Evolutionary conservation across 495 filamentous ascomycete species (phyloP), one percentile per base, ranked within the genome.

Genomic region (Lentithecium fluviatile): DNA sequence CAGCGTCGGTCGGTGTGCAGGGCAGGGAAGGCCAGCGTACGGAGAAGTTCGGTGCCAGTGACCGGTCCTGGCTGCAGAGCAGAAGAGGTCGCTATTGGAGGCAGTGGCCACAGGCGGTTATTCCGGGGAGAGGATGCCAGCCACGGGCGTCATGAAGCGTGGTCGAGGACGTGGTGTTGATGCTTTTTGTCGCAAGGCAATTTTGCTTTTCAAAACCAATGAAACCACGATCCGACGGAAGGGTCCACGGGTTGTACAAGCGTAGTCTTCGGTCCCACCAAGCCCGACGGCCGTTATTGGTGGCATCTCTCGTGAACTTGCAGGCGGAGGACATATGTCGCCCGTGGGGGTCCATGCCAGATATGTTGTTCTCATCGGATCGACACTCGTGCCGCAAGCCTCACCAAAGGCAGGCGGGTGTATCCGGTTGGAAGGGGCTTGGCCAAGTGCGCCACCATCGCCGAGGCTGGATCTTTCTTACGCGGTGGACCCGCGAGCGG

Each of bases 151-250:
- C 15, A n/a, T 15, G 40, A 61, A 17, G 38, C 37, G 38, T 46
- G 15, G 49, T 25, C 24, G 50, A 20, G 19, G 7, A 48, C 20
- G 36, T 54, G 2, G 36, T 54, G 2, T 37, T 42, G 6, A 21
- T 60, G 57, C 49, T 60, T 52, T 60, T 52, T 50, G 49, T 12
- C 2, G 53, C 53, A 19, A n/a, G 26, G 19, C 40, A 1, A 32
- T 52, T 53, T 60, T 56, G 56, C 43, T 56, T 65, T 59, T 59
- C 46, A 42, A 68, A 50, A 61, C 65, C 60, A 68, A 61, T 68
- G 40, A 68, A 32, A 64, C 56, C n/a, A 34, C 19, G 55, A 40
- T 54, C 56, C 51, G 60, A 47, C 23, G 21, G 37, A 32, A 25
- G 46, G 29, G 12, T 21, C 7, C 34, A 45, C 25, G 19, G 4